A percentile compares a stretch with the other conserved stretches of the same genome.
Conservation (phyloP, 2,329 filamentous ascomycete genomes). For the Sclerotinia borealis region DNA sequence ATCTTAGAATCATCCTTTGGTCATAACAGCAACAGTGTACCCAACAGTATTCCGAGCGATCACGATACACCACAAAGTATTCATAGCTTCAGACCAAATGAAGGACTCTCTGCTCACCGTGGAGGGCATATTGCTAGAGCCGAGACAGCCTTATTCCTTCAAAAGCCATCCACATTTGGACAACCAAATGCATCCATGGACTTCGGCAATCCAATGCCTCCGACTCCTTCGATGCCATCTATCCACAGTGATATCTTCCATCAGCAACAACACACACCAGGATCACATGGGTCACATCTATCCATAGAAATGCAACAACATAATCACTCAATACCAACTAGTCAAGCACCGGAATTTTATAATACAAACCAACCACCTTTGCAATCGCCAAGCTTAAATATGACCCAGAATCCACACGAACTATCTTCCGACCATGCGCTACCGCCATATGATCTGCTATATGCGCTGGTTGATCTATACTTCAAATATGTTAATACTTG, state of each 20-base stretch:
- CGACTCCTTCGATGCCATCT: conserved; percentile 38
- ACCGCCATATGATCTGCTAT: conserved; percentile 68
- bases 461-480: conserved; percentile 67
- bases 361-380: conserved; percentile 37
- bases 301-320: conserved; percentile 30
- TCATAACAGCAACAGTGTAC: conserved; percentile 25
- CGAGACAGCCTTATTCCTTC: conserved; percentile 55
- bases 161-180: conserved; percentile 49
- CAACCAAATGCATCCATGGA: conserved; percentile 44
- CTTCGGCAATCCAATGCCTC: conserved; percentile 40
- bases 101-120: conserved; percentile 32
- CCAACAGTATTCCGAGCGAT: conserved; percentile 45
- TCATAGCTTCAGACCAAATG: conserved; percentile 43
- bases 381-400: conserved; percentile 52
- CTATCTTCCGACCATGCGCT: conserved; percentile 57
- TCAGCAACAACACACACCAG: conserved; percentile 31
- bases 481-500: conserved; percentile 77
- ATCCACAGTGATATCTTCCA: conserved; percentile 45
- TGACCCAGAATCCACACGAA: conserved; percentile 42
- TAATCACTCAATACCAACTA: conserved; percentile 20
- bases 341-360: conserved; percentile 33
- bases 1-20: conserved; percentile 54
- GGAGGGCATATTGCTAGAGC: conserved; percentile 42
- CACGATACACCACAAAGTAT: conserved; percentile 50
- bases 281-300: not conserved